These are phyloP conservation scores for Chaetomiaceae sp. DNA, from an alignment of 2,329 filamentous ascomycete genomes.

Conservation along the genomic window DNA sequence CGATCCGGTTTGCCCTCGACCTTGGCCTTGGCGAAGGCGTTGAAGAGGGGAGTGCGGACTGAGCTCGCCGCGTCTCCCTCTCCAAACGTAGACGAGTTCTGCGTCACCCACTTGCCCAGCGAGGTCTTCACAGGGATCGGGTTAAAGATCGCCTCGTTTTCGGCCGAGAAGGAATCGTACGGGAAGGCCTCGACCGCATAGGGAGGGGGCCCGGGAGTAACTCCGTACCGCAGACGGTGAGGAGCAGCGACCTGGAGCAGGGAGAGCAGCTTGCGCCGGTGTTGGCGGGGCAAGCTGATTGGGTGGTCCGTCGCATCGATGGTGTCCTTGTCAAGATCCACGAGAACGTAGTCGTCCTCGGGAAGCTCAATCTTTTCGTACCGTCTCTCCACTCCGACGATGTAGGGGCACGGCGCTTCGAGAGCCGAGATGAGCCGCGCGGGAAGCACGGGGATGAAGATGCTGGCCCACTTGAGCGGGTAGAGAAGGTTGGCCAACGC, in stretches of 20 bases:
- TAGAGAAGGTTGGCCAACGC: slow-evolving; percentile 84
- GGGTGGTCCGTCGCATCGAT: slow-evolving; percentile 80
- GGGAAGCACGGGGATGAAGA: slow-evolving; percentile 88
- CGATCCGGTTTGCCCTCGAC: slow-evolving; percentile 66
- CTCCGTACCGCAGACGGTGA: slow-evolving; percentile 80
- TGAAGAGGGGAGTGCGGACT: slow-evolving; percentile 69
- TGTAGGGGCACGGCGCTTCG: slow-evolving; percentile 93
- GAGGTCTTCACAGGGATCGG: slow-evolving; percentile 64
- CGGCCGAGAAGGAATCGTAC: slow-evolving; percentile 81
- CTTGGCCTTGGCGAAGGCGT: slow-evolving; percentile 78
- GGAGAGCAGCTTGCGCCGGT: slow-evolving; percentile 82
- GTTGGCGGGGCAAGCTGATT: slow-evolving; percentile 76
- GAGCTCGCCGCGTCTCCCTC: slow-evolving; percentile 52
- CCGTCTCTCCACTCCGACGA: slow-evolving; percentile 88
- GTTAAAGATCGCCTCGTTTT: slow-evolving; percentile 76
- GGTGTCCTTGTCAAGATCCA: slow-evolving; percentile 86
- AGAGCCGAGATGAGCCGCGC: slow-evolving; percentile 83
- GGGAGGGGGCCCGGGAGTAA: slow-evolving; percentile 80
- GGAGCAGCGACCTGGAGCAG: slow-evolving; percentile 86
- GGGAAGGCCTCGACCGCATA: slow-evolving; percentile 93
- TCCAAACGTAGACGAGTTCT: slow-evolving; percentile 86
- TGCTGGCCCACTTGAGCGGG: slow-evolving; percentile 86
- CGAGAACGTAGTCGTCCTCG: slow-evolving; percentile 91
- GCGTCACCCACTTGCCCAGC: slow-evolving; percentile 78
- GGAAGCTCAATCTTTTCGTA: slow-evolving; percentile 84